Base-by-base conservation (phyloP, 805 yeast species). In the Cephaloascus fragrans region DNA sequence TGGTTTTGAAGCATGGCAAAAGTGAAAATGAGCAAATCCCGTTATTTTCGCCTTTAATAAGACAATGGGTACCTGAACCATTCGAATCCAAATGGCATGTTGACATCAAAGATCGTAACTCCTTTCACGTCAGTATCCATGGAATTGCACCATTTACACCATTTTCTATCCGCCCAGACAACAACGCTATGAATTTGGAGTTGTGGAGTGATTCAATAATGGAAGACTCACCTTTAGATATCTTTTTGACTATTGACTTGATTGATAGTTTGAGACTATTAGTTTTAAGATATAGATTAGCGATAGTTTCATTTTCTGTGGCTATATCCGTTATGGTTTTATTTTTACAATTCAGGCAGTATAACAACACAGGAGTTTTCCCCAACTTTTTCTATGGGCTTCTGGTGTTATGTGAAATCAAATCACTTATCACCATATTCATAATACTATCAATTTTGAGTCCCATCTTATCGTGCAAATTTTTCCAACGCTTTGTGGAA, bases 1-100 rank as follows among this genome's bases (percentile, higher is more conserved):
- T 74, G 8, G 45, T 43, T 10, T 38, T 65, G 6, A 39, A 37
- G n/a, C n/a, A n/a, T n/a, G n/a, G n/a, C n/a, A n/a, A n/a, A n/a
- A n/a, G n/a, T n/a, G n/a, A n/a, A n/a, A n/a, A n/a, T n/a, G n/a
- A n/a, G n/a, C n/a, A n/a, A n/a, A n/a, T n/a, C n/a, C n/a, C n/a
- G n/a, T n/a, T n/a, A 5, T 83, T 80, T 49, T 57, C 73, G 17
- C 84, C 95, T 1, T 65, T 87, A 29, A 56, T 83, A 3, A 69
- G 87, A 41, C 96, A 88, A 55, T 72, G 73, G 61, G 62, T 75
- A 3, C 61, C 65, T 9, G 78, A 76, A 28, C 83, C 84, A 1
- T 70, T 62, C 47, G 96, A 89, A 53, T 71, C 86, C 0, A 87
- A 86, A 58, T 89, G 90, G 88, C 83, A 79, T 49, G 57, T 82